Conservation (phyloP, 2,329 filamentous ascomycete genomes). For the Beauveria sp. region DNA sequence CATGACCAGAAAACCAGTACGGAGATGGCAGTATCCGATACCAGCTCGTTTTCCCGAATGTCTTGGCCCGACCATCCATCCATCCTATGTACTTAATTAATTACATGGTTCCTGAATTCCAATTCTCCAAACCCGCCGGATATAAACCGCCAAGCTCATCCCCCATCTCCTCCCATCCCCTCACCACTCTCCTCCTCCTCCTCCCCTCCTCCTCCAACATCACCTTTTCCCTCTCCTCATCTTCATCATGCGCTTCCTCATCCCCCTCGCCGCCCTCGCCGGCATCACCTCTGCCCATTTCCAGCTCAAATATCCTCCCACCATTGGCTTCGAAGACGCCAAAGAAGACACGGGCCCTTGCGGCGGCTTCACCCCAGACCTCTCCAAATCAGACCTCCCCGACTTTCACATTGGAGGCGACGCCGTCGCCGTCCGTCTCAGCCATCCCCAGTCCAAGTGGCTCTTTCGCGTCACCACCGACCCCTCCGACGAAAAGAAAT, state of each 20-base stretch:
- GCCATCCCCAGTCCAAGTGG: slow-evolving; percentile 47
- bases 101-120: too few species aligned
- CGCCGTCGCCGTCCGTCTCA: slow-evolving; percentile 37
- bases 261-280: slow-evolving; percentile 31
- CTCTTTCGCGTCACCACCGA: slow-evolving; percentile 52
- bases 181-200: not conserved
- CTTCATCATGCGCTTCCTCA: slow-evolving; percentile 29
- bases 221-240: too few species aligned
- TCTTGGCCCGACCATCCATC: too few species aligned
- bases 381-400: slow-evolving; percentile 36
- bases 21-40: not conserved
- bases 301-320: slow-evolving; percentile 38
- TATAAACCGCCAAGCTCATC: not conserved
- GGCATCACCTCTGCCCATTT: slow-evolving; percentile 45
- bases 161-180: not conserved
- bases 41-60: not conserved
- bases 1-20: not conserved
- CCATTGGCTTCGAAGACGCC: slow-evolving; percentile 42
- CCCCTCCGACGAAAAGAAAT: slow-evolving; percentile 29
- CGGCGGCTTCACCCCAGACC: slow-evolving; percentile 43
- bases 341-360: slow-evolving; percentile 40
- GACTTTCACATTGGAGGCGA: slow-evolving; percentile 54
- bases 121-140: not conserved
- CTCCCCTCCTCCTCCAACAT: not conserved
- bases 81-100: too few species aligned